Percentiles rank a stretch among this genome's conserved stretches.
Conservation (phyloP, 2,329 filamentous ascomycete genomes). For the Hypoxylon sp. region DNA sequence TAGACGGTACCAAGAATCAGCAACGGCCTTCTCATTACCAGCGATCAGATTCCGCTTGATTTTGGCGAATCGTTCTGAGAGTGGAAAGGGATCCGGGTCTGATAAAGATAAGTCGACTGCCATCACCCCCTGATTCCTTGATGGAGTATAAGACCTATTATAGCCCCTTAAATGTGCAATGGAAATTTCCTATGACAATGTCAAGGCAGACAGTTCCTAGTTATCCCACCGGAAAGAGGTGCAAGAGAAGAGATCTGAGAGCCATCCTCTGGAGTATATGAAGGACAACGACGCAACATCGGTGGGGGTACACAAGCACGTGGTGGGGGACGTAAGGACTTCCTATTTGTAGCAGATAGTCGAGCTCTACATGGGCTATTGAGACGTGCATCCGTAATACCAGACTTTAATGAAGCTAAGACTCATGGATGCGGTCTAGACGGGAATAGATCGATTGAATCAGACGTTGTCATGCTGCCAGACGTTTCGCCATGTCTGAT, state of each 20-base stretch:
- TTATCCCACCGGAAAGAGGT: slow-evolving; percentile 18
- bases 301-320: slow-evolving; percentile 29
- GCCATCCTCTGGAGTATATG: slow-evolving; percentile 31
- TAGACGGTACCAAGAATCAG: slow-evolving; percentile 60
- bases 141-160: slow-evolving; percentile 17
- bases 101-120: slow-evolving; percentile 52
- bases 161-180: slow-evolving; percentile 6
- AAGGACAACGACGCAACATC: slow-evolving; percentile 20
- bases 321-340: slow-evolving; percentile 26
- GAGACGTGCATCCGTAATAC: slow-evolving; percentile 32
- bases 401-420: slow-evolving; percentile 29
- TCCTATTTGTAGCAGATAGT: slow-evolving; percentile 34
- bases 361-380: slow-evolving; percentile 33
- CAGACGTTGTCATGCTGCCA: slow-evolving; percentile 44
- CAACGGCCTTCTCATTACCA: slow-evolving; percentile 57
- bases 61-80: slow-evolving; percentile 60
- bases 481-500: slow-evolving; percentile 27
- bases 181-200: slow-evolving; percentile 7
- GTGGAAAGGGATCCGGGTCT: slow-evolving; percentile 56
- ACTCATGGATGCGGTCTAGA: slow-evolving; percentile 37
- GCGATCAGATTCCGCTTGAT: slow-evolving; percentile 60
- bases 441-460: slow-evolving; percentile 31
- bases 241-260: slow-evolving; percentile 22
- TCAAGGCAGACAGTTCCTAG: slow-evolving; percentile 2
- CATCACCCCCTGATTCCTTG: slow-evolving; percentile 45